Conservation (phyloP, 1,139 yeast species). For the Suhomyces ambrosiae region DNA sequence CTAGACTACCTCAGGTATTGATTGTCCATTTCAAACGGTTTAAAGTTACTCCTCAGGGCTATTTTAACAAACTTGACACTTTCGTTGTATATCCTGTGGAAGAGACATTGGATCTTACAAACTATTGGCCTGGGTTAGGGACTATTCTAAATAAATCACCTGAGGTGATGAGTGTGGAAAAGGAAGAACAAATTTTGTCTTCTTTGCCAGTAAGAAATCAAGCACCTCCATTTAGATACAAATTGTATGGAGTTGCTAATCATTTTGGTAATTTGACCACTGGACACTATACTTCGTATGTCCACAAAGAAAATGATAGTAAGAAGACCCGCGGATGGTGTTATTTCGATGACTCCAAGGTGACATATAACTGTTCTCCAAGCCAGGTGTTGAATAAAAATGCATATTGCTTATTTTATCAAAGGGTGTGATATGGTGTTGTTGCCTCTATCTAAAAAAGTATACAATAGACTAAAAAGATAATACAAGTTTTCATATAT, state of each 20-base stretch:
- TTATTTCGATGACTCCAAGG: slow-evolving; percentile 72
- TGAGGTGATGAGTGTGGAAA: slow-evolving; percentile 22
- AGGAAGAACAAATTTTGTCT: slow-evolving; percentile 46
- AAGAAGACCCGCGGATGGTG: slow-evolving; percentile 61
- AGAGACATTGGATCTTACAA: slow-evolving; percentile 62
- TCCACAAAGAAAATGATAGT: slow-evolving; percentile 52
- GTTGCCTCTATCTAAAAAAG: too few relatives aligned
- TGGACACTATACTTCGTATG: slow-evolving; percentile 91
- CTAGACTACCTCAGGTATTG: slow-evolving; percentile 71
- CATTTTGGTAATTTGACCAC: slow-evolving; percentile 81
- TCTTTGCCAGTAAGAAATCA: slow-evolving; percentile 75
- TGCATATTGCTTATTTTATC: slow-evolving; percentile 78
- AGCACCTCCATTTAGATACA: slow-evolving; percentile 75
- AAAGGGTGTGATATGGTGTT: slow-evolving; percentile 36
- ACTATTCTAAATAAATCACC: slow-evolving; percentile 26
- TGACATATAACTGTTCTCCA: slow-evolving; percentile 43
- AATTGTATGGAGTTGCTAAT: slow-evolving; percentile 83
- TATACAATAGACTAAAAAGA: not conserved
- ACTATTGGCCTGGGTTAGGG: slow-evolving; percentile 72
- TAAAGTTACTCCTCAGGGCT: slow-evolving; percentile 48
- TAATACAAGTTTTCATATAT: not conserved
- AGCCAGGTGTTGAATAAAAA: slow-evolving; percentile 56
- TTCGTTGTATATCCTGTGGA: slow-evolving; percentile 62
- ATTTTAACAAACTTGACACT: slow-evolving; percentile 61
- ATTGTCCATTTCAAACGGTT: slow-evolving; percentile 83